phyloP scores from a whole-genome alignment of 495 filamentous ascomycete genomes.

The Penicillium fimorum region DNA sequence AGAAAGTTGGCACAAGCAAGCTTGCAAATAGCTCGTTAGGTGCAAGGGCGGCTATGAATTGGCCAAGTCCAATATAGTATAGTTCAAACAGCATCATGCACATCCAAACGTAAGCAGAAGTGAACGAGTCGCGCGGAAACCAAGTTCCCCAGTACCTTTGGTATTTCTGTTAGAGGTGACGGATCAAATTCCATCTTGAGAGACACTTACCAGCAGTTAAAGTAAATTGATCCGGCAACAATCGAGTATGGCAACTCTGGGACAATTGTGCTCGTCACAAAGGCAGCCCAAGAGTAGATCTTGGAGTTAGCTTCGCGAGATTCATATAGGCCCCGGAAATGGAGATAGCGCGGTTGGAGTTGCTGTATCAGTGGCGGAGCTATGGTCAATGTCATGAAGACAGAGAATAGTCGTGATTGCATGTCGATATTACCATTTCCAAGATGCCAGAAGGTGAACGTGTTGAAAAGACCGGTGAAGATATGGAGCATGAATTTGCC shows the following conservation, averaged over 20 bases:
- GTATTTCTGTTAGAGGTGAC: neutral
- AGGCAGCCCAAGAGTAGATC: constrained; percentile 54
- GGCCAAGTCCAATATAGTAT: constrained; percentile 71
- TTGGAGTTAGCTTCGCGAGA: constrained; percentile 51
- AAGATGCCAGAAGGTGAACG: constrained; percentile 64
- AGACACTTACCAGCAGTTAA: constrained; percentile 54
- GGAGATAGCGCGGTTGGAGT: constrained; percentile 47
- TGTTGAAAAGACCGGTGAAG: constrained; percentile 63
- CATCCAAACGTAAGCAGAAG: constrained; percentile 56
- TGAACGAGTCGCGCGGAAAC: constrained; percentile 53
- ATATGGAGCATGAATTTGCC: constrained; percentile 63
- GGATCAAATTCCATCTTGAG: neutral
- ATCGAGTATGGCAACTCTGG: constrained; percentile 54
- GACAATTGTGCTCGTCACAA: constrained; percentile 47
- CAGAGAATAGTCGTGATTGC: constrained; percentile 64
- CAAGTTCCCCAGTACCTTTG: constrained; percentile 52
- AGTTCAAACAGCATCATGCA: constrained; percentile 66
- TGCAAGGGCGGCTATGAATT: constrained; percentile 70
- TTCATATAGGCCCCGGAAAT: constrained; percentile 48
- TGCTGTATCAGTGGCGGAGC: constrained; percentile 62
- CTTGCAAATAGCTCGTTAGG: constrained; percentile 72
- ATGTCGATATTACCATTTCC: constrained; percentile 58
- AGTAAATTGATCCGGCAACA: constrained; percentile 52
- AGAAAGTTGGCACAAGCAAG: constrained; percentile 64
- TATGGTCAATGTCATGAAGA: constrained; percentile 72